Conservation (phyloP, 2,329 filamentous ascomycete species). For the Amauroascus verrucosus region DNA sequence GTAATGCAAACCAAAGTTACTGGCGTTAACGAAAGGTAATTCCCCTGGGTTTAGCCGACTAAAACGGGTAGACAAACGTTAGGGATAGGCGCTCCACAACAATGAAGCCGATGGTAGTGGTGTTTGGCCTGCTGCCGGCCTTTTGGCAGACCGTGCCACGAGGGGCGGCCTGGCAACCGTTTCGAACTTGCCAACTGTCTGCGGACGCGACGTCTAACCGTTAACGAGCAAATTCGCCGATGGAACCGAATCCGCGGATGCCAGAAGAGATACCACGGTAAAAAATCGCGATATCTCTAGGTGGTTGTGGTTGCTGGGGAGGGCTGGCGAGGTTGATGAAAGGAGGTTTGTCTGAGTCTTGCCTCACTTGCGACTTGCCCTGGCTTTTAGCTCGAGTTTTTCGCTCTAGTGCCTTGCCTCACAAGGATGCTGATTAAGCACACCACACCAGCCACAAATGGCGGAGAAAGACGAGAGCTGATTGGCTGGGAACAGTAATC, state of each 20-base stretch:
- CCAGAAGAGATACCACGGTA: constrained; percentile 34
- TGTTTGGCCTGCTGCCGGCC: constrained; percentile 34
- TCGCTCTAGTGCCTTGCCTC: constrained; percentile 8
- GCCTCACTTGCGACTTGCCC: constrained; percentile 33
- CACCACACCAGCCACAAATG: constrained; percentile 1
- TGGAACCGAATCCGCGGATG: constrained; percentile 21
- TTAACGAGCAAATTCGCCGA: constrained; percentile 22
- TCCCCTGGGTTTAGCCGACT: not conserved
- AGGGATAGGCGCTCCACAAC: constrained; percentile 3
- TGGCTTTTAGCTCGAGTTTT: constrained; percentile 32
- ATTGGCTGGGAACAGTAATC: not conserved
- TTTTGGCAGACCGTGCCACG: constrained; percentile 41
- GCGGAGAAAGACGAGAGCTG: not conserved
- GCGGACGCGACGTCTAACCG: constrained; percentile 23
- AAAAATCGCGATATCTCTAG: constrained; percentile 33
- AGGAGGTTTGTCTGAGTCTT: constrained; percentile 33
- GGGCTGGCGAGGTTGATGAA: constrained; percentile 31
- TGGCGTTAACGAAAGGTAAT: not conserved
- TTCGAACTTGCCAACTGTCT: constrained; percentile 24
- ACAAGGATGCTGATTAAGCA: constrained; percentile 15
- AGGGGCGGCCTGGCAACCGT: constrained; percentile 35
- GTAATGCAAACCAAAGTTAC: not conserved
- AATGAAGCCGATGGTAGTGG: constrained; percentile 24
- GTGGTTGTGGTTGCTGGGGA: constrained; percentile 25
- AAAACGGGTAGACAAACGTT: not conserved